A percentile compares a stretch with the other conserved stretches of the same genome.
These are phyloP conservation scores for Brasilioporus rufonigricans DNA, from an alignment of 768 basidiomycete species.

Conservation along the genomic window DNA sequence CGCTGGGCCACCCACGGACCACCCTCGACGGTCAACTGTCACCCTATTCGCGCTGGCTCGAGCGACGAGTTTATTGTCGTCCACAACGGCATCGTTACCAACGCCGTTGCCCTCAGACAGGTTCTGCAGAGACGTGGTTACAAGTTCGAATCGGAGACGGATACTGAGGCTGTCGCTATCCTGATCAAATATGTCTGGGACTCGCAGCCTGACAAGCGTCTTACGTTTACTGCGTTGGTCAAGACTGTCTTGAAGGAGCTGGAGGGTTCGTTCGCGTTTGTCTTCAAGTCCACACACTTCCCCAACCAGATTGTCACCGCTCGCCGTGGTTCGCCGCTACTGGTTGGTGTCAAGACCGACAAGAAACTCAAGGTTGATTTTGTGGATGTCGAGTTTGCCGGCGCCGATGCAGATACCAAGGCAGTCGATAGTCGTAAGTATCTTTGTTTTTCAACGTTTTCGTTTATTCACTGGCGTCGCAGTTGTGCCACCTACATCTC, in stretches of 20 bases:
- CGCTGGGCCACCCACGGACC: slow-evolving; percentile 99
- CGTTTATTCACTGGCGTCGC: slow-evolving; percentile 1
- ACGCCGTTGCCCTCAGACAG: slow-evolving; percentile 80
- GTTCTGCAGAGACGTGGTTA: slow-evolving; percentile 96
- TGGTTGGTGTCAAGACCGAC: slow-evolving; percentile 99
- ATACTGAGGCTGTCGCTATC: slow-evolving; percentile 96
- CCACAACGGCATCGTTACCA: slow-evolving; percentile 99
- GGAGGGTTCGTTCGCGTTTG: slow-evolving; percentile 98
- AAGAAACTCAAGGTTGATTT: slow-evolving; percentile 99
- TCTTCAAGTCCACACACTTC: slow-evolving; percentile 96
- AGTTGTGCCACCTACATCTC: slow-evolving; percentile 50
- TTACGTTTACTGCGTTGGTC: slow-evolving; percentile 87
- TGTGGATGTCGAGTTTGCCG: slow-evolving; percentile 94
- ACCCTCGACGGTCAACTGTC: slow-evolving; percentile 87
- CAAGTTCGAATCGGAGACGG: slow-evolving; percentile 92
- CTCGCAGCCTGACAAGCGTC: slow-evolving; percentile 79
- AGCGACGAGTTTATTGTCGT: slow-evolving; percentile 86
- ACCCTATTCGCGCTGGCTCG: slow-evolving; percentile 86
- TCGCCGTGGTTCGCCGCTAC: slow-evolving; percentile 92
- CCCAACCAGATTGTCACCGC: slow-evolving; percentile 95
- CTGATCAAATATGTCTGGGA: slow-evolving; percentile 97
- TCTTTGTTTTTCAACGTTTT: neutral
- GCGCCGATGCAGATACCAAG: slow-evolving; percentile 58
- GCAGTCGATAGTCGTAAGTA: slow-evolving; percentile 41
- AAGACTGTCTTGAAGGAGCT: slow-evolving; percentile 97